Base-by-base conservation (phyloP, 2,329 filamentous ascomycete genomes). In the Aspergillus alliaceus region DNA sequence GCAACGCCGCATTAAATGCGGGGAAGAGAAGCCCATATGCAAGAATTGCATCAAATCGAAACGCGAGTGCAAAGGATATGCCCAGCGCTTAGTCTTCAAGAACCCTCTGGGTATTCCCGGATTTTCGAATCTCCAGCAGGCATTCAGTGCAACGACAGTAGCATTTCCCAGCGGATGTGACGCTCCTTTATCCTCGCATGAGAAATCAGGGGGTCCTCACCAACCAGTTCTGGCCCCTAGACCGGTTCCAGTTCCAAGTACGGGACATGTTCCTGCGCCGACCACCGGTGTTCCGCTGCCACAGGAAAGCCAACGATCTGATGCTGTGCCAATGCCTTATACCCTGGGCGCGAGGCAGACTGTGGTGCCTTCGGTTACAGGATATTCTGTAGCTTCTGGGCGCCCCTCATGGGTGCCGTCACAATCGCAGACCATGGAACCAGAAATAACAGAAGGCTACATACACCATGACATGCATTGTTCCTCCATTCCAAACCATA, bases 1-100 rank as follows among this genome's bases (percentile, higher is more conserved):
- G 62, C 93, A 90, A 76, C 88, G 95, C 53, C 90, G 95, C 61
- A 98, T 99, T 76, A 99, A 98, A 77, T 99, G 95, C 74, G 95
- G 95, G 60, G 95, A 98, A 73, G 90, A 91, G 67, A 79, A 78
- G 57, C 77, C 77, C 14, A 73, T 72, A 44, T 79, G 77, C 68
- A 75, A 72, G 58, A 78, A 79, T 61, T 79, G 77, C 62, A 70
- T 76, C 61, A 79, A 79, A 59, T 78, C 77, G 32, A 79, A 76
- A 61, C 69, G 77, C 49, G 72, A 76, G 31, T 79, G 77, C 62
- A 75, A 78, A 56, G 75, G 75, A 29, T 78, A 78, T 64, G 70
- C 69, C 9, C 75, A 74, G 59, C 72, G 73, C 24, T 70, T 77
- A 32, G 63, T 77, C 20, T 78, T 77, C 64, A 77, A 76, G 53